Base-by-base conservation (phyloP, 768 basidiomycete species). In the Kwoniella europaea region DNA sequence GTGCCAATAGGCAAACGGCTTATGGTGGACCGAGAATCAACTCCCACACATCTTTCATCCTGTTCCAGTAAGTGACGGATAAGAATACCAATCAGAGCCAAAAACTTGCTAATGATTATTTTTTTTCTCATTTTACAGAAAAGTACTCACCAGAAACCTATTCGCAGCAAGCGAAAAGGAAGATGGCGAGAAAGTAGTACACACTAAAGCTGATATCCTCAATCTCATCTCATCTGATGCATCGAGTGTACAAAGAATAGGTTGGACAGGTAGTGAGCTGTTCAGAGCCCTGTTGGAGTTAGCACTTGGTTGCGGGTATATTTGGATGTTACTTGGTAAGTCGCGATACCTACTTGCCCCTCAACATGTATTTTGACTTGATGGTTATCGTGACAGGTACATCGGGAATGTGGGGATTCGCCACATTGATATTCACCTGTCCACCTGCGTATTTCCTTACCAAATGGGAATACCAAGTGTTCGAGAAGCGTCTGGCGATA, bases 271-370 rank as follows among this genome's bases (percentile, higher is more conserved):
- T 18, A 27, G 56, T 52, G 44, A 59, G 3, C 16, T 75, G 4
- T 52, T 79, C 18, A 12, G 59, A n/a, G 67, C 62, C 15, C 18
- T 27, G 2, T 16, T 74, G 0, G 77, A 80, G 68, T 43, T 78
- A 61, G 15, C 71, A 4, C n/a, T 78, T 16, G 79, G 77, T 2
- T 74, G 67, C 13, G 35, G 56, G 4, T 78, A 76, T 56, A 65
- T 80, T 35, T 78, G 79, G 79, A 18, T 59, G n/a, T 62, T 80
- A 4, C 71, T 80, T 0, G 79, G 79, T 78, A 44, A 61, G 63
- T 35, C 35, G 35, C 35, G 7, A 50, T 50, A 3, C 46, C 0
- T 50, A 50, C 10, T 24, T 9, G 12, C 10, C 6, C 12, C 46
- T 10, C 12, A 50, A 50, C 12, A 20, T 29, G 18, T 12, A 22